phyloP scores from a whole-genome alignment of 192 early-diverging fungal species.

The Coemansia sp. region DNA sequence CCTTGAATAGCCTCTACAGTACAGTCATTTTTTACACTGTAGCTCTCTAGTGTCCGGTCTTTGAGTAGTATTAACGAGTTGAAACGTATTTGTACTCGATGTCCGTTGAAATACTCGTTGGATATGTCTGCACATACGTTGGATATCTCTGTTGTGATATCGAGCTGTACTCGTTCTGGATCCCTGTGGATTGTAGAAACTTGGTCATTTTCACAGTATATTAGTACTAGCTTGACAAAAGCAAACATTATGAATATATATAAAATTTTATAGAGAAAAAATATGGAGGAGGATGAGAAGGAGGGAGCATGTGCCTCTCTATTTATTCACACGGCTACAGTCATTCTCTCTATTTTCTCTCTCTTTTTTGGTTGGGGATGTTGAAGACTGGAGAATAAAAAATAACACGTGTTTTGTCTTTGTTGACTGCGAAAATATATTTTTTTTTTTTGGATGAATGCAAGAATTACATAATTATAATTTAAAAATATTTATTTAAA shows the following conservation, averaged over 20 bases:
- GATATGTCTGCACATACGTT: not conserved
- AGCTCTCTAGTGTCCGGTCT: not conserved
- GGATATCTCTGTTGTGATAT: not conserved
- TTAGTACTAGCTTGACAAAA: not conserved
- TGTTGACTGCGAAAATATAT: too few species aligned
- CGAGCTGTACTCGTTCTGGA: not conserved
- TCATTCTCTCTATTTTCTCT: too few species aligned
- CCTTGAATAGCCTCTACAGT: not conserved
- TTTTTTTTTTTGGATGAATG: too few species aligned
- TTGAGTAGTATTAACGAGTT: not conserved
- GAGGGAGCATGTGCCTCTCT: too few species aligned
- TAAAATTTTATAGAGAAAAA: not conserved
- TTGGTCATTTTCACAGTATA: not conserved
- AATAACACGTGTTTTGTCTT: too few species aligned
- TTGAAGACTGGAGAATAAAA: too few species aligned
- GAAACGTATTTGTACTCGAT: not conserved
- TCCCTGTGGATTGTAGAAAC: not conserved
- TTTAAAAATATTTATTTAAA: too few species aligned
- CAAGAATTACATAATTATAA: too few species aligned
- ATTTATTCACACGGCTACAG: not conserved
- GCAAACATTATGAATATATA: not conserved
- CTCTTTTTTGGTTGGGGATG: too few species aligned
- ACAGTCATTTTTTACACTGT: not conserved
- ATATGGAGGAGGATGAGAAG: not conserved
- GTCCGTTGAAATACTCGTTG: not conserved